Evolutionary conservation across 1,284 basidiomycete species (phyloP), one percentile per base, ranked within the genome.

Genomic region (Rhodofomes roseus): DNA sequence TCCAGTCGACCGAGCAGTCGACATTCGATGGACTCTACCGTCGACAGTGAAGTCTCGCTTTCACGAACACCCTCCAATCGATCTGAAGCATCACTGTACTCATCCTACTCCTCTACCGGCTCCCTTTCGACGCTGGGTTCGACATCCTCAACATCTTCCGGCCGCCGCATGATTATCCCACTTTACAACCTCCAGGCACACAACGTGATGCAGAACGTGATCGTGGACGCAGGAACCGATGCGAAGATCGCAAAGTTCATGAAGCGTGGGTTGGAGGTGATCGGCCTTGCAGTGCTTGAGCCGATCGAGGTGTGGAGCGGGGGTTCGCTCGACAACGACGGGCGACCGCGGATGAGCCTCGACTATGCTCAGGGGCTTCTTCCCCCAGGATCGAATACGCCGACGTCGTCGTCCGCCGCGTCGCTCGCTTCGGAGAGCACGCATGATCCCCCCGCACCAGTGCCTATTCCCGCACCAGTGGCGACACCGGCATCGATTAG

Each of bases 111-210:
- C 12, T 73, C 75, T 23, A 67, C 71, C 40, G 65, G 82, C 3
- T 88, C 86, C 0, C 78, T 84, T 62, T 71, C 77, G n/a, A 74
- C 77, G 8, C 64, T 74, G n/a, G 65, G 79, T 23, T 84, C 85
- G 12, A 73, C 78, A 1, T 73, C 82, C 36, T 81, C 82, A 1
- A 67, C 76, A 5, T 73, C 79, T 2, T 76, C 80, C 4, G 77
- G 79, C 22, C 78, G 88, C 22, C 81, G 92, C 52, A 87, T 89
- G 66, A 95, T 98, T 65, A 90, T 95, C 53, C 96, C 96, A 0
- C 81, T 98, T 16, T 98, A 97, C 78, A 98, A 96, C 69, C 82
- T 98, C 36, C 89, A 92, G 57, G 92, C 90, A 2, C 96, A 99
- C 75, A 93, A 93, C 65, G 93, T 98, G 59, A 84, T 96, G 79